A percentile compares a stretch with the other conserved stretches of the same genome.
Evolutionary conservation across 768 basidiomycete species (phyloP).

Genomic region (Butyriboletus loyo): DNA sequence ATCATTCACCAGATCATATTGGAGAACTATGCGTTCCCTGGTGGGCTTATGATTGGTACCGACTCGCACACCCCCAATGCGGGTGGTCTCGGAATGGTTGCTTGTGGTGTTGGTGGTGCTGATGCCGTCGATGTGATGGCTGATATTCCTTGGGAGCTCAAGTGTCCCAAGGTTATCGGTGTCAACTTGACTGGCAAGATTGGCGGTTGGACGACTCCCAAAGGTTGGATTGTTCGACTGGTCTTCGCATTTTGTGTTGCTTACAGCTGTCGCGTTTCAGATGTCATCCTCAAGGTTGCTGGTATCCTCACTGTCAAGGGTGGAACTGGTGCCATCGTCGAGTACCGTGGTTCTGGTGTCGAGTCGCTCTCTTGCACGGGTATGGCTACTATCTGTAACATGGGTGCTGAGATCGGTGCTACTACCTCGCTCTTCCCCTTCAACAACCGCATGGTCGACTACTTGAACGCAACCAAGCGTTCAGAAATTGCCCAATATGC

Average conservation of each 20-base stretch:
- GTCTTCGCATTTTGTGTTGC: neutral
- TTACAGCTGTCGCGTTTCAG: slow-evolving; percentile 38
- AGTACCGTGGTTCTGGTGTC: slow-evolving; percentile 94
- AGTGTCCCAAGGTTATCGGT: slow-evolving; percentile 99
- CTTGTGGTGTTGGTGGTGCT: slow-evolving; percentile 98
- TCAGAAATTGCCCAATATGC: slow-evolving; percentile 86
- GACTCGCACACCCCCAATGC: slow-evolving; percentile 99
- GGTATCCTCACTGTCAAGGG: slow-evolving; percentile 99
- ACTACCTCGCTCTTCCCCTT: slow-evolving; percentile 99
- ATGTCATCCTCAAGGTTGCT: slow-evolving; percentile 98
- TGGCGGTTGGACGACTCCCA: slow-evolving; percentile 95
- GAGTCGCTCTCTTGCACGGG: slow-evolving; percentile 96
- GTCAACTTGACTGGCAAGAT: slow-evolving; percentile 96
- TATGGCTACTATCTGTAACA: slow-evolving; percentile 99
- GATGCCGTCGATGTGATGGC: slow-evolving; percentile 99
- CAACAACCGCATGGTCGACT: slow-evolving; percentile 91
- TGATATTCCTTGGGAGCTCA: slow-evolving; percentile 96
- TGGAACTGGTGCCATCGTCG: slow-evolving; percentile 97
- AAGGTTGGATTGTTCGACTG: slow-evolving; percentile 51
- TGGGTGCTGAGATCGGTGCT: slow-evolving; percentile 99
- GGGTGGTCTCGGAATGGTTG: slow-evolving; percentile 98
- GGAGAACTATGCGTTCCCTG: slow-evolving; percentile 99
- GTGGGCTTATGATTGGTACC: slow-evolving; percentile 99
- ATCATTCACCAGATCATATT: slow-evolving; percentile 99
- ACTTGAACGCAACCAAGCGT: slow-evolving; percentile 95